A percentile compares a stretch with the other conserved stretches of the same genome.
Conservation (phyloP, 148 eudicot genomes). For the Amaranthus palmeri region DNA sequence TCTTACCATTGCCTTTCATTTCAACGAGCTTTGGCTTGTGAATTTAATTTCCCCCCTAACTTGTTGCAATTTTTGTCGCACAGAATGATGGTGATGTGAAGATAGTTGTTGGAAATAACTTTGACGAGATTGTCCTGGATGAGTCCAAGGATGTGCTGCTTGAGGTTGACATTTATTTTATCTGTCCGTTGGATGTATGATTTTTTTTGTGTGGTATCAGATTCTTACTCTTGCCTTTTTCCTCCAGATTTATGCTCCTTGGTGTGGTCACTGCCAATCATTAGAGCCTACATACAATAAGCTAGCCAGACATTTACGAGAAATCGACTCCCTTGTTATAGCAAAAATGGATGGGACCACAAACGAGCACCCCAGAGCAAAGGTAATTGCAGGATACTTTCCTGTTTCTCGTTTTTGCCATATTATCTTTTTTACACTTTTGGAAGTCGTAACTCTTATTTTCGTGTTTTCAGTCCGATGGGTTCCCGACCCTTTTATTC, state of each 20-base stretch:
- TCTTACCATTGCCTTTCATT: neutral
- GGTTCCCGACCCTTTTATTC: conserved; percentile 88
- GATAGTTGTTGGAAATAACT: conserved; percentile 85
- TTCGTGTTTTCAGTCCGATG: conserved; percentile 57
- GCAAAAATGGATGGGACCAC: conserved; percentile 99
- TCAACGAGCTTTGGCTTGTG: neutral
- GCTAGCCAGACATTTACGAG: conserved; percentile 75
- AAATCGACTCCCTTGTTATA: conserved; percentile 65
- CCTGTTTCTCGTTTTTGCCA: neutral
- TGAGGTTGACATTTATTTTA: conserved; percentile 47
- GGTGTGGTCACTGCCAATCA: conserved; percentile 97
- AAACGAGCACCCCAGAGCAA: conserved; percentile 84
- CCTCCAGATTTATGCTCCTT: conserved; percentile 77
- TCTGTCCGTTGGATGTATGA: neutral
- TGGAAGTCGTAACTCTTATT: neutral
- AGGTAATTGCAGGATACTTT: conserved; percentile 39
- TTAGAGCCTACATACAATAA: conserved; percentile 86
- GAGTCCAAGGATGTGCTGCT: conserved; percentile 95
- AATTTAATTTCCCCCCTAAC: neutral
- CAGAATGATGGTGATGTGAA: conserved; percentile 91
- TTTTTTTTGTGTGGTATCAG: neutral
- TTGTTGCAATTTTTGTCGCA: conserved; percentile 6
- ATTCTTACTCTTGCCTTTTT: conserved; percentile 4
- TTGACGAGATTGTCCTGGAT: conserved; percentile 86
- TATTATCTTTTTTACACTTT: neutral